Evolutionary conservation across 2,329 filamentous ascomycete genomes (phyloP).

Genomic region (Monosporascus sp.): DNA sequence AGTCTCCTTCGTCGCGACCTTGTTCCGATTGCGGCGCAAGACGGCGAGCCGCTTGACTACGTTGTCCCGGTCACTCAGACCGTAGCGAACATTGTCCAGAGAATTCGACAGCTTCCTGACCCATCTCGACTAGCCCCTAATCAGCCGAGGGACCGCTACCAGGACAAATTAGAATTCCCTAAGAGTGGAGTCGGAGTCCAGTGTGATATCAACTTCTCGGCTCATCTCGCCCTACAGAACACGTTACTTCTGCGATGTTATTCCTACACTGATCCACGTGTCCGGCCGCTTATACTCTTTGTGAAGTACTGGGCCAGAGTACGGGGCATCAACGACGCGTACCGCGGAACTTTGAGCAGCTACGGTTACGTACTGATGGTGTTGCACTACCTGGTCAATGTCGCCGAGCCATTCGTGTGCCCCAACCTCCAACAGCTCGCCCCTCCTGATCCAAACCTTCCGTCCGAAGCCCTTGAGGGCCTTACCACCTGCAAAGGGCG

Average conservation of each 20-base stretch:
- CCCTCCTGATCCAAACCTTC: slow-evolving; percentile 31
- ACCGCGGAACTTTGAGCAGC: slow-evolving; percentile 78
- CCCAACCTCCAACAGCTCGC: slow-evolving; percentile 70
- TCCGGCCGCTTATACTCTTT: slow-evolving; percentile 74
- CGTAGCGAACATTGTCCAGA: slow-evolving; percentile 30
- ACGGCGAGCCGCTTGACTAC: slow-evolving; percentile 22
- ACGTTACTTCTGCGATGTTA: slow-evolving; percentile 80
- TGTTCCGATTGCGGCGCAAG: slow-evolving; percentile 9
- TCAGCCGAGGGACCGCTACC: slow-evolving; percentile 49
- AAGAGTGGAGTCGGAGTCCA: slow-evolving; percentile 74
- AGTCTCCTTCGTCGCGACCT: slow-evolving; percentile 39
- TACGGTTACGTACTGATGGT: slow-evolving; percentile 94
- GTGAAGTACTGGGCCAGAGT: slow-evolving; percentile 87
- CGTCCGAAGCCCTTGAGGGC: slow-evolving; percentile 33
- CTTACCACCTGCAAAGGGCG: slow-evolving; percentile 54
- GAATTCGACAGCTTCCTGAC: slow-evolving; percentile 41
- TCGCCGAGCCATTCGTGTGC: slow-evolving; percentile 73
- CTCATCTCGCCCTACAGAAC: slow-evolving; percentile 77
- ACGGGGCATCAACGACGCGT: slow-evolving; percentile 80
- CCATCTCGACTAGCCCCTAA: slow-evolving; percentile 46
- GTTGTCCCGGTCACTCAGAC: slow-evolving; percentile 33
- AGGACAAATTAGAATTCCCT: slow-evolving; percentile 68
- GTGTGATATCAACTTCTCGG: slow-evolving; percentile 89
- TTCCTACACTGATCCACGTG: slow-evolving; percentile 69
- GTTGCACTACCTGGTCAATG: slow-evolving; percentile 81